Percentiles rank a stretch among this genome's conserved stretches.
These are phyloP conservation scores for Glutinoglossum americanum DNA, from an alignment of 495 filamentous ascomycete genomes.

Conservation along the genomic window DNA sequence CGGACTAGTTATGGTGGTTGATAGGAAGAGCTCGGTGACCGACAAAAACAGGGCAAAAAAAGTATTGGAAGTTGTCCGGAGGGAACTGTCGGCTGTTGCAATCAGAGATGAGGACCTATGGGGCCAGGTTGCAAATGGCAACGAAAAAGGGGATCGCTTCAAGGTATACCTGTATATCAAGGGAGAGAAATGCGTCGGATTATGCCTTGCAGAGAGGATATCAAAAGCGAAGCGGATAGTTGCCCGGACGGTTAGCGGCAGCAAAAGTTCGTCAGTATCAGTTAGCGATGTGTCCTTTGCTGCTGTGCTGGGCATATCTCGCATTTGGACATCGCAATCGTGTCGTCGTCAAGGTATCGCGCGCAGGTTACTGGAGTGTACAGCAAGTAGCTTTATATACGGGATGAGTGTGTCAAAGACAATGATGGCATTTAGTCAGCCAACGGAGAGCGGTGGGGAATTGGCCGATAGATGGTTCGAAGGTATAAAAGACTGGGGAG, in stretches of 20 bases:
- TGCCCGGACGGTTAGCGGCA: constrained; percentile 11
- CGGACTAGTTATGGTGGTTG: constrained; percentile 33
- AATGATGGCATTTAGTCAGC: constrained; percentile 49
- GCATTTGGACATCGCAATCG: constrained; percentile 46
- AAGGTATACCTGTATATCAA: constrained; percentile 43
- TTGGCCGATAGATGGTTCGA: constrained; percentile 46
- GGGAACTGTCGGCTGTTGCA: constrained; percentile 39
- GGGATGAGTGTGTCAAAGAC: constrained; percentile 41
- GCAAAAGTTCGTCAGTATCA: constrained; percentile 24
- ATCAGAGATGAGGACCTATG: constrained; percentile 38
- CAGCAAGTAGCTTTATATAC: constrained; percentile 40
- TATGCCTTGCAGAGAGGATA: constrained; percentile 46
- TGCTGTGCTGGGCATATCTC: constrained; percentile 44
- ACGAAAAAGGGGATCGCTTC: constrained; percentile 26
- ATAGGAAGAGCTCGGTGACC: constrained; percentile 27
- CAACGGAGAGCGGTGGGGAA: constrained; percentile 43
- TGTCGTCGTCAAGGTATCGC: constrained; percentile 40
- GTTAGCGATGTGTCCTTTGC: constrained; percentile 7
- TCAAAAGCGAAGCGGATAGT: constrained; percentile 31
- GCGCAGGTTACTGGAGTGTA: constrained; percentile 36
- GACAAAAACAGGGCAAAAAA: constrained; percentile 35
- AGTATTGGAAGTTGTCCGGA: constrained; percentile 44
- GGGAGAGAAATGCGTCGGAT: constrained; percentile 40
- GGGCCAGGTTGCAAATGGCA: constrained; percentile 21
- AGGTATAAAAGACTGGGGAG: constrained; percentile 16